Percentiles rank a stretch among this genome's conserved stretches.
Evolutionary conservation across 2,329 filamentous ascomycete genomes (phyloP).

Genomic region (Thelonectria olida): DNA sequence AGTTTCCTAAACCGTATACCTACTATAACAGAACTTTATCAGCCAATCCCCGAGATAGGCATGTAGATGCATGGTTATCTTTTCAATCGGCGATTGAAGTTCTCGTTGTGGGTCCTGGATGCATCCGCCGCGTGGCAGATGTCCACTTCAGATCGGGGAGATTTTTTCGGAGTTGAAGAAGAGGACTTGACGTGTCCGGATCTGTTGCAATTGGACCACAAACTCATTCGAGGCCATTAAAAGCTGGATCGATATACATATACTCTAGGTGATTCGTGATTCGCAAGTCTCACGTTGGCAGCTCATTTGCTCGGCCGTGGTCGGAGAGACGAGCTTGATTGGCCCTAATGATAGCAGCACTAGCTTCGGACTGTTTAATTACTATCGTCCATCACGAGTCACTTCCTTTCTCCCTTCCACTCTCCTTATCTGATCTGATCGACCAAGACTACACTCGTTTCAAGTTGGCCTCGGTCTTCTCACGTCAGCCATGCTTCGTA

Average conservation of each 20-base stretch:
- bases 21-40: too few species aligned
- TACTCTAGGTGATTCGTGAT: background rate
- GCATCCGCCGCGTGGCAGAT: background rate
- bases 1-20: too few species aligned
- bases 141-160: background rate
- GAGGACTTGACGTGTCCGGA: background rate
- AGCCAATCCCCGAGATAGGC: too few species aligned
- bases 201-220: background rate
- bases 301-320: background rate
- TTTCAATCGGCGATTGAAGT: background rate
- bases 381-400: background rate
- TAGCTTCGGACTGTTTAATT: background rate
- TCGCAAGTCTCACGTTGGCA: background rate
- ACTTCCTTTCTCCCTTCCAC: background rate
- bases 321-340: background rate
- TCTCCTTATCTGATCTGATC: too few species aligned
- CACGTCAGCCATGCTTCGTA: background rate
- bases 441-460: background rate
- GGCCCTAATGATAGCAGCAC: background rate
- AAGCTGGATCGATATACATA: too few species aligned
- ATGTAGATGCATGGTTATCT: too few species aligned
- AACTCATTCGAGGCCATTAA: background rate
- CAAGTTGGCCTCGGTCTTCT: background rate
- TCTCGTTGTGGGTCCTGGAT: background rate
- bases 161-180: slow-evolving; percentile 7